Conservation (phyloP, 768 basidiomycete species). For the Pulveroboletus sp. region DNA sequence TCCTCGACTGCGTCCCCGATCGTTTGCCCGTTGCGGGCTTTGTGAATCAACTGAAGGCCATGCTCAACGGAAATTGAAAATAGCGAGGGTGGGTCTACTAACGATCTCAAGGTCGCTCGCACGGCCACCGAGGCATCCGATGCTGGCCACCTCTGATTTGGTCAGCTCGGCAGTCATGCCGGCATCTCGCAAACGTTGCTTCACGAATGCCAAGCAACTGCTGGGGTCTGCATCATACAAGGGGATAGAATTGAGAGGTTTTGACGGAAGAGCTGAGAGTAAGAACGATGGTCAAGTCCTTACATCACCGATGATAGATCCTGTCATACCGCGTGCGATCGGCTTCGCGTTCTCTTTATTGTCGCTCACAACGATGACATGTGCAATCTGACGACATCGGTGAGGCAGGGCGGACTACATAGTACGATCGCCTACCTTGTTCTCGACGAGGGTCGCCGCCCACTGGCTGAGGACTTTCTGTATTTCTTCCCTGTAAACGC, state of each 20-base stretch:
- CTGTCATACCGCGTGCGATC: constrained; percentile 65
- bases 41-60: constrained; percentile 67
- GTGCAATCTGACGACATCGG: constrained; percentile 59
- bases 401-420: neutral
- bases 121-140: constrained; percentile 83
- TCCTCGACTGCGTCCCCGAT: constrained; percentile 87
- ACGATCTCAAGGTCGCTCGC: constrained; percentile 87
- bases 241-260: constrained; percentile 73
- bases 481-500: constrained; percentile 62
- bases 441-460: constrained; percentile 79
- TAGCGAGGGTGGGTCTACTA: constrained; percentile 23
- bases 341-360: constrained; percentile 83
- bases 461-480: constrained; percentile 76
- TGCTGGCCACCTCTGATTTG: constrained; percentile 47
- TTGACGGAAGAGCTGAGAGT: constrained; percentile 69
- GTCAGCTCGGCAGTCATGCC: constrained; percentile 53
- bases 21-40: constrained; percentile 67
- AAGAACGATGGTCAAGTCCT: neutral
- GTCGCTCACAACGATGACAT: constrained; percentile 88
- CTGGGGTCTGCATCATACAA: constrained; percentile 81
- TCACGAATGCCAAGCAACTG: constrained; percentile 78
- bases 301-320: neutral
- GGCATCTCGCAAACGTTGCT: constrained; percentile 65
- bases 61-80: neutral
- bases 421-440: constrained; percentile 46